Conservation (phyloP, 345 rosid species). For the Eucalyptus erythrocorys region DNA sequence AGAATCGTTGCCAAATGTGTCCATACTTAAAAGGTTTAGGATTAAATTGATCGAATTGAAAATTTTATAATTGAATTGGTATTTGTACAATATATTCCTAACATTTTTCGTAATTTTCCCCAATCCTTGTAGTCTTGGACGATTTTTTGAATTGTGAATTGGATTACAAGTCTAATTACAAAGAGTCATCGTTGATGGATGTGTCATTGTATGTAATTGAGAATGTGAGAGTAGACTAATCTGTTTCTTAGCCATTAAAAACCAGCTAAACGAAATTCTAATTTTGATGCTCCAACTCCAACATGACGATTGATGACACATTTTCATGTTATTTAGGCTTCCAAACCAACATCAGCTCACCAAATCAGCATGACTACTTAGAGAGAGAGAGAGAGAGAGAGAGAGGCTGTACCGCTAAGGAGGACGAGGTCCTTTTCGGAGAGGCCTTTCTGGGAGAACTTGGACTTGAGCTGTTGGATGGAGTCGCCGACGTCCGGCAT, state of each 20-base stretch:
- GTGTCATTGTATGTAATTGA: background rate
- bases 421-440: constrained; percentile 62
- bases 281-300: background rate
- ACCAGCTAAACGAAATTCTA: background rate
- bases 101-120: background rate
- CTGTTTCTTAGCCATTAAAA: background rate
- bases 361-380: background rate
- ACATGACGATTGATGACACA: background rate
- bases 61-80: background rate
- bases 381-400: background rate
- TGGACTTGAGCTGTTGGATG: constrained; percentile 35
- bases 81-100: background rate
- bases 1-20: too few relatives aligned
- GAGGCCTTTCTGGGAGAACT: constrained; percentile 53
- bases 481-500: constrained; percentile 70
- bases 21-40: accelerated
- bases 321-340: background rate
- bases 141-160: background rate
- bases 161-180: background rate
- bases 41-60: background rate
- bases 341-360: background rate
- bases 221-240: background rate
- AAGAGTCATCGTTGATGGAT: background rate
- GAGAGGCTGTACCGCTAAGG: constrained; percentile 33
- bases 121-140: background rate